Conservation (phyloP, 176 grass and related monocot species). For the Hyparrhenia diplandra region DNA sequence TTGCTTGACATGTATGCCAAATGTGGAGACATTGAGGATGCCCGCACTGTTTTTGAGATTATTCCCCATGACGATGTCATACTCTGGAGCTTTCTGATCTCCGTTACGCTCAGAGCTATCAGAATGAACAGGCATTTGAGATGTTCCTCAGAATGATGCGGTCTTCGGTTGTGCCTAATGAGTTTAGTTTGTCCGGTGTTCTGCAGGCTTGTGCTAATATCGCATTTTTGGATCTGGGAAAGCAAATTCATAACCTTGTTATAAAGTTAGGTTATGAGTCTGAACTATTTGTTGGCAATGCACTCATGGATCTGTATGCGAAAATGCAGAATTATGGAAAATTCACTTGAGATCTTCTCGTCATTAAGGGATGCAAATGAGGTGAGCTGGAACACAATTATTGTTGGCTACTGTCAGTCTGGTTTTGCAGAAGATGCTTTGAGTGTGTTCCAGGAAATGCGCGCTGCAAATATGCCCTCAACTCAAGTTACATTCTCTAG, state of each 20-base stretch:
- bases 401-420: slow-evolving; percentile 55
- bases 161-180: slow-evolving; percentile 55
- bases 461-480: slow-evolving; percentile 11
- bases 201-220: slow-evolving; percentile 54
- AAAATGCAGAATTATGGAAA: slow-evolving; percentile 63
- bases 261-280: slow-evolving; percentile 61
- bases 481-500: slow-evolving; percentile 80
- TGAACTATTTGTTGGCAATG: slow-evolving; percentile 69
- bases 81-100: slow-evolving; percentile 51
- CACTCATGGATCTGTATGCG: slow-evolving; percentile 75
- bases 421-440: slow-evolving; percentile 56
- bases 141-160: slow-evolving; percentile 45
- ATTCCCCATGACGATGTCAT: slow-evolving; percentile 53
- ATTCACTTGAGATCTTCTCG: slow-evolving; percentile 42
- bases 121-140: slow-evolving; percentile 48
- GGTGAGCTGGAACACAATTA: slow-evolving; percentile 80
- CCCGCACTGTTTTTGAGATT: slow-evolving; percentile 51
- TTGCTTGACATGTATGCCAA: slow-evolving; percentile 50
- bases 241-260: slow-evolving; percentile 43
- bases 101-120: slow-evolving; percentile 50
- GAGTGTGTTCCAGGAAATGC: slow-evolving; percentile 54
- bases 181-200: slow-evolving; percentile 40
- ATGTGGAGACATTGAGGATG: slow-evolving; percentile 51
- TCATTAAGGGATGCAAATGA: slow-evolving; percentile 41
- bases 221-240: slow-evolving; percentile 26